Evolutionary conservation across 2,329 filamentous ascomycete species (phyloP).

Genomic region (Beauveria varroae): DNA sequence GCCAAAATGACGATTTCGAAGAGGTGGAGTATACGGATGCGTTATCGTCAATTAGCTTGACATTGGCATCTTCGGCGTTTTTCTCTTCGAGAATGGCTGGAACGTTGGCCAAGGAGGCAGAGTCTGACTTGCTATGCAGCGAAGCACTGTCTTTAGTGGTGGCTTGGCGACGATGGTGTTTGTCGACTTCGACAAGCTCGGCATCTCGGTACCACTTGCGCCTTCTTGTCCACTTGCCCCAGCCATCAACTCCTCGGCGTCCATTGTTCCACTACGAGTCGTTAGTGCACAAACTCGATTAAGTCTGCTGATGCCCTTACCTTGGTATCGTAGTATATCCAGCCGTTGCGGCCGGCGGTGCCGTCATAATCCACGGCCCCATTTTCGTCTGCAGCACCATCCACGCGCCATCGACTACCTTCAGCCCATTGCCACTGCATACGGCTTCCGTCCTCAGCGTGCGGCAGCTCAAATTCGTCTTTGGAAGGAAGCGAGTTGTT

Average conservation of each 20-base stretch:
- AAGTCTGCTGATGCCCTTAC: conserved; percentile 55
- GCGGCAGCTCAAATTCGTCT: conserved; percentile 58
- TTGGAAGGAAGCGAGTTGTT: conserved; percentile 71
- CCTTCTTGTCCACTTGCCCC: conserved; percentile 87
- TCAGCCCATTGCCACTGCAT: conserved; percentile 70
- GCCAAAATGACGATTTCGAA: conserved; percentile 37
- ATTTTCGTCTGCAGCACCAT: conserved; percentile 55
- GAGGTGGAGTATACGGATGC: conserved; percentile 41
- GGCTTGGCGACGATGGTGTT: conserved; percentile 26
- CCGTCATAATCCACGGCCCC: conserved; percentile 43
- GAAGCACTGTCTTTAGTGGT: conserved; percentile 30
- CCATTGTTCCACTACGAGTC: conserved; percentile 73
- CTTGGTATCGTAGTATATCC: conserved; percentile 99
- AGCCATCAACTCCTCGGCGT: conserved; percentile 76
- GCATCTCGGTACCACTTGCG: conserved; percentile 96
- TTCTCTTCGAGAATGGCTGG: conserved; percentile 18
- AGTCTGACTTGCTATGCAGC: conserved; percentile 17
- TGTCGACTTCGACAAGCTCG: conserved; percentile 73
- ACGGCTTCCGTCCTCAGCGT: conserved; percentile 51
- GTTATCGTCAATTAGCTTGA: conserved; percentile 32
- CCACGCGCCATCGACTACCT: conserved; percentile 79
- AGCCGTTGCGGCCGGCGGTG: conserved; percentile 63
- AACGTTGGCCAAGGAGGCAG: conserved; percentile 11
- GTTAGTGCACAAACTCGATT: conserved; percentile 61
- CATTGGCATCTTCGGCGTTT: conserved; percentile 20